Evolutionary conservation across 495 filamentous ascomycete species (phyloP).

Genomic region (Filosporella fistucella): DNA sequence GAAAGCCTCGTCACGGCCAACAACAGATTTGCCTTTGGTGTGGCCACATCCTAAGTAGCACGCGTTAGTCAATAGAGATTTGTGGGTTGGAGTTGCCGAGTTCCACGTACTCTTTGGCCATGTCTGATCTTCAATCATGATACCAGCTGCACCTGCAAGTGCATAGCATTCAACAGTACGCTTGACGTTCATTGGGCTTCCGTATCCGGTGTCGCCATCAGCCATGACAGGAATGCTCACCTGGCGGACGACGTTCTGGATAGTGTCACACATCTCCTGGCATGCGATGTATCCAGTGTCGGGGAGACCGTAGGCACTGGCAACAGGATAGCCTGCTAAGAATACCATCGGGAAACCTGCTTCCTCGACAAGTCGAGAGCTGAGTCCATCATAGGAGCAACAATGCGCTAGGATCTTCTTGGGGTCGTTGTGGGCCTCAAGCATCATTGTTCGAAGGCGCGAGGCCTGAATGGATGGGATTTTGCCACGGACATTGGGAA

Average conservation of each 20-base stretch:
- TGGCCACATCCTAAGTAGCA: too few species aligned
- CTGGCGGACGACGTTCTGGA: conserved; percentile 36
- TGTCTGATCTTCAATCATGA: conserved; percentile 71
- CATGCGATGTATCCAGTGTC: conserved; percentile 42
- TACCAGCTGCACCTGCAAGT: conserved; percentile 57
- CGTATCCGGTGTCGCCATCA: conserved; percentile 61
- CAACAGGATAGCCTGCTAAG: conserved; percentile 31
- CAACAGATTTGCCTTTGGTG: conserved; percentile 55
- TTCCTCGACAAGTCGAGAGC: conserved; percentile 35
- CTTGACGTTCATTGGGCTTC: conserved; percentile 55
- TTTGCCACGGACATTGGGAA: conserved; percentile 27
- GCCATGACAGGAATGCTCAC: conserved; percentile 64
- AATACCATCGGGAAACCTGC: conserved; percentile 38
- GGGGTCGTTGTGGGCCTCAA: conserved; percentile 30
- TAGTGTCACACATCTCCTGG: conserved; percentile 38
- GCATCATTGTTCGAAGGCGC: conserved; percentile 34
- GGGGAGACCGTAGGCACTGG: conserved; percentile 32
- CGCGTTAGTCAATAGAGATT: too few species aligned
- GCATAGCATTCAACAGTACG: conserved; percentile 58
- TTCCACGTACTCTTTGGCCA: conserved; percentile 58
- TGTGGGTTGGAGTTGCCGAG: too few species aligned
- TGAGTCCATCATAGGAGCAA: conserved; percentile 37
- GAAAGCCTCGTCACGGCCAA: conserved; percentile 46
- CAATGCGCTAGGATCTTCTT: conserved; percentile 33
- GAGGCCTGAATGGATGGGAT: conserved; percentile 31